Conservation (phyloP, 257 asterid genomes). For the Thymus quinquecostatus region DNA sequence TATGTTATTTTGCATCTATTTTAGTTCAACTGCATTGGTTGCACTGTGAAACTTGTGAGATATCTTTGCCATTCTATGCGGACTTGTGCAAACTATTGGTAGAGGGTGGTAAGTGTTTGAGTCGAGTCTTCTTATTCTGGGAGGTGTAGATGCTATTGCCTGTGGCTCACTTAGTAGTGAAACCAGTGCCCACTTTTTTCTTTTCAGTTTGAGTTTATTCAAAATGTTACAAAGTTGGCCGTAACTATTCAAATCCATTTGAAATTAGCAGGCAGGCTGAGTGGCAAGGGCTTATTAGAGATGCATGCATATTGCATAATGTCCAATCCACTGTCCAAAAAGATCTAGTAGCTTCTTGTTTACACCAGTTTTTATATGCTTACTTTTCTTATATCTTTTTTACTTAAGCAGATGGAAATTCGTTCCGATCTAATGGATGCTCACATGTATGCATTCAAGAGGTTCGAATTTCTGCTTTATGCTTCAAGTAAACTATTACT, state of each 20-base stretch:
- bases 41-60: neutral
- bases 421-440: constrained; percentile 97
- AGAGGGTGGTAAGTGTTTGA: constrained; percentile 12
- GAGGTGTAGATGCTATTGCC: constrained; percentile 14
- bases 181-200: neutral
- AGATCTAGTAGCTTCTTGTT: constrained; percentile 9
- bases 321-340: neutral
- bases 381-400: constrained; percentile 20
- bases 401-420: constrained; percentile 78
- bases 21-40: constrained; percentile 12
- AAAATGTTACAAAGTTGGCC: constrained; percentile 13
- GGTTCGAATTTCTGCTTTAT: constrained; percentile 57
- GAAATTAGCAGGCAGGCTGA: neutral
- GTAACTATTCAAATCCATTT: constrained; percentile 2
- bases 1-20: constrained; percentile 33
- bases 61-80: constrained; percentile 13
- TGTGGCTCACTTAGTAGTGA: neutral
- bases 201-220: constrained; percentile 2
- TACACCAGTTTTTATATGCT: constrained; percentile 12
- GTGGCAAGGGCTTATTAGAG: constrained; percentile 21
- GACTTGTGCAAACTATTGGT: constrained; percentile 23
- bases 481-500: constrained; percentile 32
- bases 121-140: constrained; percentile 25
- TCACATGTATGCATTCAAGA: constrained; percentile 98
- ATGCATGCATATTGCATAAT: constrained; percentile 11